Percentiles rank a stretch among this genome's conserved stretches.
Evolutionary conservation across 2,329 filamentous ascomycete genomes (phyloP).

Genomic region (Teratosphaeria destructans): DNA sequence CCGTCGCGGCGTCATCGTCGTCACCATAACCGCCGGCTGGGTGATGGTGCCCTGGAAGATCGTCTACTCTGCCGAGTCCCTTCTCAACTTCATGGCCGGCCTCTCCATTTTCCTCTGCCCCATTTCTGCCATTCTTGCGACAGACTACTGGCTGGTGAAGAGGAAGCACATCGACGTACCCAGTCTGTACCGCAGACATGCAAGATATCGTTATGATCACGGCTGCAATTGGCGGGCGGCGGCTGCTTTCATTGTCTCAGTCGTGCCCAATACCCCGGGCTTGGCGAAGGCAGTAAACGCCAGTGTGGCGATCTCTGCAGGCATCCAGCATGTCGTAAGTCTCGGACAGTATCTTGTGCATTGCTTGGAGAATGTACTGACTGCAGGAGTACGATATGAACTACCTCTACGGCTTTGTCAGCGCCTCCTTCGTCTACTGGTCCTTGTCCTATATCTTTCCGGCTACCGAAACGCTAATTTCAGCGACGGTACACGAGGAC

Average conservation of each 20-base stretch:
- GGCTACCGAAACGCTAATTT: conserved; percentile 39
- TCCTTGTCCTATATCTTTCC: conserved; percentile 40
- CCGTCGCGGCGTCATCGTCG: conserved; percentile 33
- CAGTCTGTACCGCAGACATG: conserved; percentile 41
- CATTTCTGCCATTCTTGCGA: conserved; percentile 45
- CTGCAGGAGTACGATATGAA: conserved; percentile 45
- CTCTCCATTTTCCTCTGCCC: conserved; percentile 57
- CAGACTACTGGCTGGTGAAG: conserved; percentile 50
- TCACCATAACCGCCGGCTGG: conserved; percentile 29
- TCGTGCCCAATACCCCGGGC: conserved; percentile 47
- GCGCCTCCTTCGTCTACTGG: conserved; percentile 47
- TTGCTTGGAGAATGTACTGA: neutral
- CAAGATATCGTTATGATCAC: conserved; percentile 41
- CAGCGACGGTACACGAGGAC: conserved; percentile 15
- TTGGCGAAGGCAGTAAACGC: conserved; percentile 37
- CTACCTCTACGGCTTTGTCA: conserved; percentile 54
- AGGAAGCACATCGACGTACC: conserved; percentile 33
- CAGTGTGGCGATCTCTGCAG: conserved; percentile 33
- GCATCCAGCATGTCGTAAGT: conserved; percentile 35
- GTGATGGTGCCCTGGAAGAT: conserved; percentile 55
- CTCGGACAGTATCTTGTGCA: neutral
- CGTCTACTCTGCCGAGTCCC: conserved; percentile 45
- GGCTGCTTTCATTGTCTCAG: conserved; percentile 46
- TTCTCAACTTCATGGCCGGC: conserved; percentile 49
- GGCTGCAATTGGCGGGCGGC: conserved; percentile 51